Conservation (phyloP, 2,329 filamentous ascomycete species). For the Emergomyces africanus region DNA sequence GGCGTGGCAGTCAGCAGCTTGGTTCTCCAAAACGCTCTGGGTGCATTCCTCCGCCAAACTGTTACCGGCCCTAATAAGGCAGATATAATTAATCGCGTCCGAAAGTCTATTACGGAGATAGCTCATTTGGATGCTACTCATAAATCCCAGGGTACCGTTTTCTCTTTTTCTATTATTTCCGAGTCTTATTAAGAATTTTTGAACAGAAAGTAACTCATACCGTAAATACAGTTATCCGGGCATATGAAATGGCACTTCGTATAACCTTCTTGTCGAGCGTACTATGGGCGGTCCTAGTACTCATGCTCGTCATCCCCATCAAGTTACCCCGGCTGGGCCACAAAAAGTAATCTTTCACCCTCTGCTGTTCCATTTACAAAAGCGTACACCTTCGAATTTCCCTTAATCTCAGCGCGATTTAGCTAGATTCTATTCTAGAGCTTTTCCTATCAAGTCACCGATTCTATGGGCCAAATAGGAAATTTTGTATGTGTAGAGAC, state of each 20-base stretch:
- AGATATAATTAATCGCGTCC: conserved; percentile 37
- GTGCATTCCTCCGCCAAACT: conserved; percentile 43
- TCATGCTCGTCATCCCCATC: neutral
- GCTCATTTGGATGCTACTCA: conserved; percentile 31
- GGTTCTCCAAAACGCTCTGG: conserved; percentile 58
- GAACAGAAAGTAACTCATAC: neutral
- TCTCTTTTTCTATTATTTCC: neutral
- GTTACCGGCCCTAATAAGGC: conserved; percentile 49
- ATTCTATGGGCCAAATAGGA: neutral
- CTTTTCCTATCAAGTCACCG: neutral
- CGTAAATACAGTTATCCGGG: neutral
- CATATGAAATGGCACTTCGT: conserved; percentile 1
- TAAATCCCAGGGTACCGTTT: conserved; percentile 32
- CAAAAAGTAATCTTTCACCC: neutral
- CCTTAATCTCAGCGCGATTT: neutral
- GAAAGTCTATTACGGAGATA: conserved; percentile 38
- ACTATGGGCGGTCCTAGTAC: neutral
- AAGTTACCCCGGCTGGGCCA: neutral
- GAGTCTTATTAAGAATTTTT: neutral
- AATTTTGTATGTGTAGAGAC: neutral
- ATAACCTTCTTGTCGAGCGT: neutral
- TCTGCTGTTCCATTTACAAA: neutral
- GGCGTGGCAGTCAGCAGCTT: conserved; percentile 58
- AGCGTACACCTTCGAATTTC: neutral
- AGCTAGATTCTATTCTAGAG: neutral